Evolutionary conservation across 2,329 filamentous ascomycete genomes (phyloP).

Genomic region (Sporothrix curviconia): DNA sequence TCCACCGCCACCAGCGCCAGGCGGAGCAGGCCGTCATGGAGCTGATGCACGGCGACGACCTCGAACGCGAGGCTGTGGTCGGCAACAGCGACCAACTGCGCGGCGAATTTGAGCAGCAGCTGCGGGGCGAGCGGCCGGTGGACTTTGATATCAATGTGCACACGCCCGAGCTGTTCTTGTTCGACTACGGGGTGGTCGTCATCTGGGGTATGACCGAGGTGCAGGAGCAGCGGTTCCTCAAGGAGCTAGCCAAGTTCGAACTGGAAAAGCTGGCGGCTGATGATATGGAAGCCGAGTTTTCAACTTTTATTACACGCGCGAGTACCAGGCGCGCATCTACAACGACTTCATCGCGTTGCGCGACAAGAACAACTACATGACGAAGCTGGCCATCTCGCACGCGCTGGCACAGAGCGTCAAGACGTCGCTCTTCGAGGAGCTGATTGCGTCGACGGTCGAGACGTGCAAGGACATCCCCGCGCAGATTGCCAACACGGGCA

Average conservation of each 20-base stretch:
- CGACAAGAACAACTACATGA: conserved; percentile 97
- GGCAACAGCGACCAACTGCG: conserved; percentile 11
- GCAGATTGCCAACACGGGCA: conserved; percentile 86
- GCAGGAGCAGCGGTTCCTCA: conserved; percentile 85
- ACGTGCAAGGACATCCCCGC: conserved; percentile 88
- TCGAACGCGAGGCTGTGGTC: conserved; percentile 2
- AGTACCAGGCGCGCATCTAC: conserved; percentile 98
- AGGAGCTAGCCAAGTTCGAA: conserved; percentile 92
- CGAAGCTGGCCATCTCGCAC: conserved; percentile 92
- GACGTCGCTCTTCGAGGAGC: conserved; percentile 92
- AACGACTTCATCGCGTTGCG: conserved; percentile 96
- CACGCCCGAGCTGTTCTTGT: conserved; percentile 90
- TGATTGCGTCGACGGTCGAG: conserved; percentile 89
- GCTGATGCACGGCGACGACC: conserved; percentile 11
- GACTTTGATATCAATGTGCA: conserved; percentile 86
- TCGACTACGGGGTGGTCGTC: conserved; percentile 95
- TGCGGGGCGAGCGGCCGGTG: conserved; percentile 27
- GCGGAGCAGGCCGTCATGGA: conserved; percentile 9
- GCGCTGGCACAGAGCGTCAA: conserved; percentile 94
- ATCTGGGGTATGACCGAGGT: conserved; percentile 96
- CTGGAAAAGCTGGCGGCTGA: conserved; percentile 80
- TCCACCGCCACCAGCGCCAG: conserved; percentile 3
- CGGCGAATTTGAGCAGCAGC: conserved; percentile 15
- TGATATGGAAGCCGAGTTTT: conserved; percentile 95
- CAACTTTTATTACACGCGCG: conserved; percentile 98